Conservation (phyloP, 176 grass and related monocot species). For the Paspalum vaginatum region DNA sequence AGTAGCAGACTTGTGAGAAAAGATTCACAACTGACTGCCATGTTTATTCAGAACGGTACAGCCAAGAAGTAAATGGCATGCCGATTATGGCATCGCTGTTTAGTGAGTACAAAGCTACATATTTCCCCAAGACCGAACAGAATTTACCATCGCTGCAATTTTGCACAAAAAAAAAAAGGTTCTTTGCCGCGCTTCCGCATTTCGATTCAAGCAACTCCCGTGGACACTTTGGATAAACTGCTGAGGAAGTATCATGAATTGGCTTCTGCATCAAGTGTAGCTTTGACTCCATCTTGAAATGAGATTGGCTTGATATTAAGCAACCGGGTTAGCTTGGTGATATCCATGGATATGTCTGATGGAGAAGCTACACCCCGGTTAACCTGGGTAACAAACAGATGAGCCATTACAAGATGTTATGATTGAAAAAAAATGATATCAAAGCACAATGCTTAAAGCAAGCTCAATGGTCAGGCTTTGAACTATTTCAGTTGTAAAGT, state of each 20-base stretch:
- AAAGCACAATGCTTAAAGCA: background rate
- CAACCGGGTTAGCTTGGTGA: constrained; percentile 64
- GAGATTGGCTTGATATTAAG: constrained; percentile 65
- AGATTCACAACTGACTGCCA: constrained; percentile 2
- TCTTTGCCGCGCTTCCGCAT: background rate
- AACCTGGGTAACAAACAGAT: constrained; percentile 52
- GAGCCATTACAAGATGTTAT: constrained; percentile 20
- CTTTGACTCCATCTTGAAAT: constrained; percentile 78
- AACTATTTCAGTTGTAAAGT: background rate
- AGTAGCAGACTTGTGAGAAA: constrained; percentile 13
- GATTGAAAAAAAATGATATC: constrained; percentile 17
- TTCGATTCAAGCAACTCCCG: constrained; percentile 21
- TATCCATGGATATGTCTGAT: constrained; percentile 98
- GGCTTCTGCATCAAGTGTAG: constrained; percentile 58
- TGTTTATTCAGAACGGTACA: constrained; percentile 35
- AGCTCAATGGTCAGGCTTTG: background rate
- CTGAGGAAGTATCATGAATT: constrained; percentile 37
- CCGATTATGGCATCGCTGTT: background rate
- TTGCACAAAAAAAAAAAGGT: background rate
- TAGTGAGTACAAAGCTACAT: constrained; percentile 12
- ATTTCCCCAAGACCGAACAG: constrained; percentile 4
- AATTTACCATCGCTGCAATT: background rate
- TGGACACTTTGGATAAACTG: background rate
- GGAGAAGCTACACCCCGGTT: constrained; percentile 81
- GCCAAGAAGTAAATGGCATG: background rate